Percentiles rank a stretch among this genome's conserved stretches.
These are phyloP conservation scores for Parsonsia alboflavescens DNA, from an alignment of 257 asterid genomes.

Conservation along the genomic window DNA sequence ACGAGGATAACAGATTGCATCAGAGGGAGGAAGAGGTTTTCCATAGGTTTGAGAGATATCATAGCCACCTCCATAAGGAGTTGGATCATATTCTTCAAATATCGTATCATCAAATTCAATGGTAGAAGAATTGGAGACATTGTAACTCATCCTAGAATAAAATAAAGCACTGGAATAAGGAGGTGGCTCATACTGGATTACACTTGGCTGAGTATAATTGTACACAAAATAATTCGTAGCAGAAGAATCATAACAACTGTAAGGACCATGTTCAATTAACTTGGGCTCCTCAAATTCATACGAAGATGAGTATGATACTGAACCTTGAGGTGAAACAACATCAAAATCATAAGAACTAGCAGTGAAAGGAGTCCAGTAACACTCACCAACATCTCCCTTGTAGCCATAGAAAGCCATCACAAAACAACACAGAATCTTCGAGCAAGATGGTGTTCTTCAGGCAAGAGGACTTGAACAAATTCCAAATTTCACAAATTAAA, in stretches of 20 bases:
- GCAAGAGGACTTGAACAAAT: background rate
- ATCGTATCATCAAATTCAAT: slow-evolving; percentile 31
- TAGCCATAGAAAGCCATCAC: slow-evolving; percentile 55
- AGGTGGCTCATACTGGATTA: slow-evolving; percentile 36
- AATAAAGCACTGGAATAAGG: slow-evolving; percentile 13
- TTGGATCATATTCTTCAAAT: slow-evolving; percentile 58
- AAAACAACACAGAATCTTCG: background rate
- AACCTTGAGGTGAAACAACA: slow-evolving; percentile 22
- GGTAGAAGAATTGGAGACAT: slow-evolving; percentile 34
- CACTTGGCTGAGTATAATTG: slow-evolving; percentile 28
- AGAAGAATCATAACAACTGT: slow-evolving; percentile 19
- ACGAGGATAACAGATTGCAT: slow-evolving; percentile 56
- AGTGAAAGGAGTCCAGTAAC: slow-evolving; percentile 32
- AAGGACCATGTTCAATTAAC: slow-evolving; percentile 7
- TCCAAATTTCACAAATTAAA: background rate
- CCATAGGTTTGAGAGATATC: slow-evolving; percentile 57
- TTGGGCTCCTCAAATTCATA: slow-evolving; percentile 24
- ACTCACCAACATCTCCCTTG: slow-evolving; percentile 32
- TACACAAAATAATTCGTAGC: slow-evolving; percentile 20
- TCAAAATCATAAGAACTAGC: slow-evolving; percentile 9
- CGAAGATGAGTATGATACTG: slow-evolving; percentile 14
- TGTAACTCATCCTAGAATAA: slow-evolving; percentile 30
- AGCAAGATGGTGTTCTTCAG: background rate
- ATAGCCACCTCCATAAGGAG: slow-evolving; percentile 81
- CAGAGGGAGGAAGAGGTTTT: slow-evolving; percentile 73